Base-by-base conservation (phyloP, 306 rosid genomes). In the Prunus mume region DNA sequence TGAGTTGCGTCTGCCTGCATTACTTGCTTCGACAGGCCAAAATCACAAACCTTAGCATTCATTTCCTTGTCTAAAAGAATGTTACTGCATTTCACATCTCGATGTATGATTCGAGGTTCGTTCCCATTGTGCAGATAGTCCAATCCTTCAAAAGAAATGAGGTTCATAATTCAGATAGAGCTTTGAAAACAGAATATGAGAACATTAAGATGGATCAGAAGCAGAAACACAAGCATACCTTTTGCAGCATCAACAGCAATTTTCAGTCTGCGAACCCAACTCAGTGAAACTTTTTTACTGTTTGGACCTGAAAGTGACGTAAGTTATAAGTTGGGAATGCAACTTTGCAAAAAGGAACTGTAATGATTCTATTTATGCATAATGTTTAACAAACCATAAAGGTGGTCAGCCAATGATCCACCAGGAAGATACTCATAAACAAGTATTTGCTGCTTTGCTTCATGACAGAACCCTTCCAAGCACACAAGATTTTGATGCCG, bases 201-300 rank as follows among this genome's bases (percentile, higher is more conserved):
- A 32, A 19, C 28, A 38, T 38, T 38, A 7, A 38, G 43, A 38
- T 38, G 52, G 55, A 57, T 51, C 7, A 50, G 38, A 50, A 47
- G 41, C 24, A n/a, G 46, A 57, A 22, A 50, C 20, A 38, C 27
- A 14, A 55, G 66, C 7, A 69, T 81, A 94, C 97, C 98, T 89
- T 94, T 94, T 64, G 96, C 97, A 74, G 98, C 96, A 85, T 94
- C 98, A 15, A 90, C 88, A 38, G 97, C 95, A 77, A 94, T 91
- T 89, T 94, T 94, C 88, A 94, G 88, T 87, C 98, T 88, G 45
- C 96, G 85, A 73, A 90, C 89, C 98, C 98, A 94, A 71, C 97
- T 94, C 57, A 94, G 85, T 61, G 93, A 83, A 65, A 84, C 80
- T 58, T 78, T 89, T 71, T 76, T 76, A 65, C 88, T 85, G 66